phyloP scores from a whole-genome alignment of 768 basidiomycete species.

The Mycena filopes region DNA sequence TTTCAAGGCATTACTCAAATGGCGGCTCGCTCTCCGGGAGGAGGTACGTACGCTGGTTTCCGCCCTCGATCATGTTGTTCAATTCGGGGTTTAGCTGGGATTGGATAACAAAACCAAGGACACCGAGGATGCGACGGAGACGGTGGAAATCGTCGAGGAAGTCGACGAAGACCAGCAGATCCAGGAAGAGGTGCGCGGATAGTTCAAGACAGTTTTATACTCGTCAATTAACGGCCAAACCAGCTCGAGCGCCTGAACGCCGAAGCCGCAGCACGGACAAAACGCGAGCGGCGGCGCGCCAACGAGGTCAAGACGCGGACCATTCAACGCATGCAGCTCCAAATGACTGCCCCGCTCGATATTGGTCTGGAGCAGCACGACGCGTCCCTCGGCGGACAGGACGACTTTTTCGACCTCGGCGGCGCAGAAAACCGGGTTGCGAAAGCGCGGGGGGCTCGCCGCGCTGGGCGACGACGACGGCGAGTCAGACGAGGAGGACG shows the following conservation, averaged over 20 bases:
- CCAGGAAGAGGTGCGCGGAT: conserved; percentile 79
- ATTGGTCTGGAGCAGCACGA: conserved; percentile 91
- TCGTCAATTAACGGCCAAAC: conserved; percentile 19
- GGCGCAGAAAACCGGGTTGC: conserved; percentile 59
- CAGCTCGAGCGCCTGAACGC: conserved; percentile 88
- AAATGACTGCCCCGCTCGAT: conserved; percentile 98
- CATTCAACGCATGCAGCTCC: conserved; percentile 94
- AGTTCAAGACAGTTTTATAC: not conserved
- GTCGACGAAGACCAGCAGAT: conserved; percentile 92
- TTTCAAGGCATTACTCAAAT: conserved; percentile 92
- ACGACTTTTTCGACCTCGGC: conserved; percentile 89
- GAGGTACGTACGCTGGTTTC: conserved; percentile 64
- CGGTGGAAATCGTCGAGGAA: conserved; percentile 69
- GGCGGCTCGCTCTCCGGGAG: conserved; percentile 88
- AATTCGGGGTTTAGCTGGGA: conserved; percentile 65
- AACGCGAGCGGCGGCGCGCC: conserved; percentile 83
- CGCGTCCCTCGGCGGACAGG: conserved; percentile 78
- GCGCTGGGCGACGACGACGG: conserved; percentile 54
- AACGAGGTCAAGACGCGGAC: conserved; percentile 92
- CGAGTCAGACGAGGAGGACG: conserved; percentile 55
- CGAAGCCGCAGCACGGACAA: conserved; percentile 76
- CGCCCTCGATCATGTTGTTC: not conserved
- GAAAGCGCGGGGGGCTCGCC: conserved; percentile 52
- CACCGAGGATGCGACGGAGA: conserved; percentile 82
- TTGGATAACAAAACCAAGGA: conserved; percentile 82